Conservation (phyloP, 805 yeast species). For the Saturnispora hagleri region DNA sequence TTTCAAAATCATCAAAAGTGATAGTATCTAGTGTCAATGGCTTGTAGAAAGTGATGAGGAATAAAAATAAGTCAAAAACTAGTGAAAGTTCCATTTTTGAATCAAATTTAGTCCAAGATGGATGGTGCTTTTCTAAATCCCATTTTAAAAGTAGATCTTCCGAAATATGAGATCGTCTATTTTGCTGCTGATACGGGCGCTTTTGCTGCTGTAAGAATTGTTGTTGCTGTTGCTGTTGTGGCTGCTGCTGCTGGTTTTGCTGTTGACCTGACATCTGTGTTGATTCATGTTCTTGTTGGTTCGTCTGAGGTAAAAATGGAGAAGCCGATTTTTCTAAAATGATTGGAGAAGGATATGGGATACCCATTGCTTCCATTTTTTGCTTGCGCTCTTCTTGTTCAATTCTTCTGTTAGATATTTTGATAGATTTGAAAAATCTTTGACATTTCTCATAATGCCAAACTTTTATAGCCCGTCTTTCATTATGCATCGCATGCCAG, state of each 20-base stretch:
- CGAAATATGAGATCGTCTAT: slow-evolving; percentile 11
- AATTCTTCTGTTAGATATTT: slow-evolving; percentile 32
- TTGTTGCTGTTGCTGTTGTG: neutral
- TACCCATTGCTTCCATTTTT: slow-evolving; percentile 8
- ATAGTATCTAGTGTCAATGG: slow-evolving; percentile 61
- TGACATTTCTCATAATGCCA: slow-evolving; percentile 54
- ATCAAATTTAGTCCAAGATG: slow-evolving; percentile 20
- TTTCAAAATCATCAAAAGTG: slow-evolving; percentile 70
- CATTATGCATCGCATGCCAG: slow-evolving; percentile 31
- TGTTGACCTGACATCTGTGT: neutral
- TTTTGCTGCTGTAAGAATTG: neutral
- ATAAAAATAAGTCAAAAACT: slow-evolving; percentile 59
- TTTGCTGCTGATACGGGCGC: neutral
- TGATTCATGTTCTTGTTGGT: neutral
- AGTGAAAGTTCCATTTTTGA: slow-evolving; percentile 14
- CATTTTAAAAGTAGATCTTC: slow-evolving; percentile 22
- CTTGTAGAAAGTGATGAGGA: slow-evolving; percentile 59
- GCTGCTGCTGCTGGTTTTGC: neutral
- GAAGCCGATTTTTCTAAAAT: slow-evolving; percentile 4
- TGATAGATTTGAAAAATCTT: slow-evolving; percentile 42
- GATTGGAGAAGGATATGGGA: slow-evolving; percentile 2
- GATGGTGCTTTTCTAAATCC: slow-evolving; percentile 10
- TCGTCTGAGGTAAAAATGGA: neutral
- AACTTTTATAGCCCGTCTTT: slow-evolving; percentile 37
- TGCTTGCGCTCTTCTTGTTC: slow-evolving; percentile 21